Base-by-base conservation (phyloP, 2,329 filamentous ascomycete species). In the Diaporthe sp. region DNA sequence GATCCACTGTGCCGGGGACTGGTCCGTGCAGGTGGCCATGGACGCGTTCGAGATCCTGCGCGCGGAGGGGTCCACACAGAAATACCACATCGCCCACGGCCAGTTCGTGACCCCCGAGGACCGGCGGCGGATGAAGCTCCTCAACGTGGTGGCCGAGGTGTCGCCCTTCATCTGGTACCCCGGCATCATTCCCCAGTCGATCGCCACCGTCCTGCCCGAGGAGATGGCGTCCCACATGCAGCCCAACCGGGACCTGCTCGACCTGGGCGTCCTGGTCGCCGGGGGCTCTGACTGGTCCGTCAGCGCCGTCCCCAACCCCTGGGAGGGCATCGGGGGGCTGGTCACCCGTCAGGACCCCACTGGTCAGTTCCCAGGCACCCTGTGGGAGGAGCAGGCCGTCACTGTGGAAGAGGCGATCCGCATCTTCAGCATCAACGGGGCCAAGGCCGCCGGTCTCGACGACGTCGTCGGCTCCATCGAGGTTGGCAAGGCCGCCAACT, bases 31-130 rank as follows among this genome's bases (percentile, higher is more conserved):
- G 6, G 39, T 46, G 3, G 60, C 60, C 13, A 44, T 62, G 60
- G 60, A 62, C 9, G 60, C 60, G 4, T 62, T 62, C 2, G 39
- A 62, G 17, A 15, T 62, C 13, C 17, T 62, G 2, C 60, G 60
- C 1, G 8, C 5, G 0, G 60, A 62, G 15, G 60, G 60, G 2
- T 62, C 60, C 3, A 46, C 60, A 9, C 60, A 62, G 39, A 44
- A 25, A 0, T 62, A 62, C 25, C 60, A 62, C 15, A 46, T 62
- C 5, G 60, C 60, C 3, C 60, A 62, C 60, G 60, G 60, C 25
- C 60, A 62, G 8, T 62, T 62, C 39, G 60, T 62, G 13, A 62
- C 60, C 5, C 60, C 60, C 39, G 60, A 62, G 60, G 60, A 62
- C 15, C 60, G 39, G 1, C n/a, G 19, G 39, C 60, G 60, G 7